phyloP scores from a whole-genome alignment of 257 asterid species.

The Solanum medicagineum region DNA sequence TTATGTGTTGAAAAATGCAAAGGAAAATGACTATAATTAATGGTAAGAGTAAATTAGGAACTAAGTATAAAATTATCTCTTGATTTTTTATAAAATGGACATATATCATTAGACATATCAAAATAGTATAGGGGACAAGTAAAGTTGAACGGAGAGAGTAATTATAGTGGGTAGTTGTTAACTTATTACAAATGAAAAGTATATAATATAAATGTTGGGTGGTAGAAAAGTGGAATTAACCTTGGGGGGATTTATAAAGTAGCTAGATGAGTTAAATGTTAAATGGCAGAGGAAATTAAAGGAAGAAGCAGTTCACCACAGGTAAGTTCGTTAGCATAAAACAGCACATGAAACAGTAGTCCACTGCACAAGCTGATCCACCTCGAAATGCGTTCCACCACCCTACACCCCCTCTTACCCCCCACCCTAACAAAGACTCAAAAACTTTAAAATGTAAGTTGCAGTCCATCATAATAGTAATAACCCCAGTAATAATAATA shows the following conservation, averaged over 20 bases:
- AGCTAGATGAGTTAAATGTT: neutral
- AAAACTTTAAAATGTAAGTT: constrained; percentile 4
- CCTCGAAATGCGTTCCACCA: constrained; percentile 63
- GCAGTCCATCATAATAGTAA: neutral
- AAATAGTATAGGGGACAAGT: too few species aligned
- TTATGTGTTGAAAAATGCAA: too few species aligned
- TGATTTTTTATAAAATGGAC: too few species aligned
- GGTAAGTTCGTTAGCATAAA: constrained; percentile 24
- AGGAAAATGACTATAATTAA: too few species aligned
- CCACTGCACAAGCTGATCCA: constrained; percentile 37
- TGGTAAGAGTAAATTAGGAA: too few species aligned
- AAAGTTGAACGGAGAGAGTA: too few species aligned
- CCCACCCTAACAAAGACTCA: neutral
- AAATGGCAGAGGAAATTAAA: neutral
- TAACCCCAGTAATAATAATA: neutral
- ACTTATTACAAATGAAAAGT: neutral
- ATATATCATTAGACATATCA: too few species aligned
- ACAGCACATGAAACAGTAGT: constrained; percentile 47
- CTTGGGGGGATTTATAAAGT: neutral
- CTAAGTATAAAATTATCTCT: too few species aligned
- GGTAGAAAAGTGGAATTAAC: neutral
- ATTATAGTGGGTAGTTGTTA: neutral
- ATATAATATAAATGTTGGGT: neutral
- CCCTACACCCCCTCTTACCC: neutral
- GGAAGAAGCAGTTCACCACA: constrained; percentile 16